A percentile compares a stretch with the other conserved stretches of the same genome.
phyloP scores from a whole-genome alignment of 768 basidiomycete genomes.

The Rubroboletus pulcherrimus region DNA sequence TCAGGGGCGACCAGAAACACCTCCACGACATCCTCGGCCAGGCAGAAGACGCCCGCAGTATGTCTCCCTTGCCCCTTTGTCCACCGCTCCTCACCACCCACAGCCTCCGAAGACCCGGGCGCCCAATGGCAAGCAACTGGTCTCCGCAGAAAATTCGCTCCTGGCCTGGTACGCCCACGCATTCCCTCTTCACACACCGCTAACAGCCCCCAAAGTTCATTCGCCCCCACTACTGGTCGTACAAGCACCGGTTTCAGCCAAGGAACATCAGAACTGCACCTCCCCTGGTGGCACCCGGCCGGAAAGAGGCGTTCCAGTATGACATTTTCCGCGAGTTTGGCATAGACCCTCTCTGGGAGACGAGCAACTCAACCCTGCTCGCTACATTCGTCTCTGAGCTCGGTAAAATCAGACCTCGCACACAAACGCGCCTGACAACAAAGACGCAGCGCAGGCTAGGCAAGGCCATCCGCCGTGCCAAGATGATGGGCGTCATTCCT shows the following conservation, averaged over 20 bases:
- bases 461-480: conserved; percentile 84
- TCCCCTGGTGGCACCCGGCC: conserved; percentile 53
- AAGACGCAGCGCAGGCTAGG: conserved; percentile 74
- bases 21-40: conserved; percentile 25
- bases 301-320: conserved; percentile 45
- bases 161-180: conserved; percentile 17
- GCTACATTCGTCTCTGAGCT: conserved; percentile 62
- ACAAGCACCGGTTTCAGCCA: conserved; percentile 34
- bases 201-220: conserved; percentile 37
- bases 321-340: conserved; percentile 72
- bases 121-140: conserved; percentile 21
- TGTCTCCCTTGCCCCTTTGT: not conserved
- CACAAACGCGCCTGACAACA: conserved; percentile 67
- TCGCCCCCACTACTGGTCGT: conserved; percentile 42
- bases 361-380: conserved; percentile 57
- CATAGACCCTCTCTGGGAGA: conserved; percentile 72
- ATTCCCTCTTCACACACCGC: not conserved
- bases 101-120: conserved; percentile 6
- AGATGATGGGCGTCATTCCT: conserved; percentile 88
- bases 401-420: conserved; percentile 76
- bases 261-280: conserved; percentile 24
- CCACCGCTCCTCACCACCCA: not conserved
- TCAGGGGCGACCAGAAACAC: conserved; percentile 23
- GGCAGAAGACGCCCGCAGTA: conserved; percentile 20
- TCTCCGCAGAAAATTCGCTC: conserved; percentile 26